phyloP scores from a whole-genome alignment of 1,284 basidiomycete genomes.

The Malassezia nana region DNA sequence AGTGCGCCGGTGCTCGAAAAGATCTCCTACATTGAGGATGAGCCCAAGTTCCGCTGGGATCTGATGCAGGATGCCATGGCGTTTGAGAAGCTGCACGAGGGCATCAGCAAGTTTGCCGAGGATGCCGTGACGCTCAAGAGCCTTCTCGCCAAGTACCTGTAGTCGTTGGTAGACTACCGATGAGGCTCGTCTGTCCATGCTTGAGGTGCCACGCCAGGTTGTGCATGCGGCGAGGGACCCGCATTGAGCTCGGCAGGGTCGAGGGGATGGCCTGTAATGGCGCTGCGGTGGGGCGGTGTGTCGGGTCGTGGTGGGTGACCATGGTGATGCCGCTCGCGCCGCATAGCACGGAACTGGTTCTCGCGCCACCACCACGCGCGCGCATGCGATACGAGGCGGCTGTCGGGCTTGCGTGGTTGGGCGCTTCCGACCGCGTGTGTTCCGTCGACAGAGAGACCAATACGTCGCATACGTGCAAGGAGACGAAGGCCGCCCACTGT shows the following conservation, averaged over 20 bases:
- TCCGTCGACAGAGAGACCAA: conserved; percentile 20
- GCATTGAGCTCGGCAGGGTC: conserved; percentile 13
- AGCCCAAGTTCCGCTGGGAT: conserved; percentile 87
- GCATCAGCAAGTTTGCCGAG: conserved; percentile 76
- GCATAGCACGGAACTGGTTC: conserved; percentile 17
- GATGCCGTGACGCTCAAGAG: conserved; percentile 82
- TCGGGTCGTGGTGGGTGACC: neutral
- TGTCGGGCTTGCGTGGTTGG: conserved; percentile 1
- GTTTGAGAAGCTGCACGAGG: conserved; percentile 63
- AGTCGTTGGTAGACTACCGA: neutral
- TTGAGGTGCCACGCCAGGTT: neutral
- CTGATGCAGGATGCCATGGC: conserved; percentile 57
- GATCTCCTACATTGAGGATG: conserved; percentile 78
- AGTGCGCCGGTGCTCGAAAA: conserved; percentile 61
- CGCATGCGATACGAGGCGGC: conserved; percentile 8
- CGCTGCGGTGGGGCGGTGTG: neutral
- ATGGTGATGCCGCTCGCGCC: conserved; percentile 3
- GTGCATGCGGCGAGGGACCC: conserved; percentile 5
- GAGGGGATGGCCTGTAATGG: neutral
- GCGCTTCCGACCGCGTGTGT: neutral
- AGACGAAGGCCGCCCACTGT: conserved; percentile 22
- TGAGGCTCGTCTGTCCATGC: neutral
- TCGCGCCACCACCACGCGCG: conserved; percentile 21
- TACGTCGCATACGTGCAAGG: conserved; percentile 23
- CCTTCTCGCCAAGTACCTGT: conserved; percentile 57